A percentile compares a stretch with the other conserved stretches of the same genome.
phyloP scores from a whole-genome alignment of 1,284 basidiomycete genomes.

The Rhodotorula sp. region DNA sequence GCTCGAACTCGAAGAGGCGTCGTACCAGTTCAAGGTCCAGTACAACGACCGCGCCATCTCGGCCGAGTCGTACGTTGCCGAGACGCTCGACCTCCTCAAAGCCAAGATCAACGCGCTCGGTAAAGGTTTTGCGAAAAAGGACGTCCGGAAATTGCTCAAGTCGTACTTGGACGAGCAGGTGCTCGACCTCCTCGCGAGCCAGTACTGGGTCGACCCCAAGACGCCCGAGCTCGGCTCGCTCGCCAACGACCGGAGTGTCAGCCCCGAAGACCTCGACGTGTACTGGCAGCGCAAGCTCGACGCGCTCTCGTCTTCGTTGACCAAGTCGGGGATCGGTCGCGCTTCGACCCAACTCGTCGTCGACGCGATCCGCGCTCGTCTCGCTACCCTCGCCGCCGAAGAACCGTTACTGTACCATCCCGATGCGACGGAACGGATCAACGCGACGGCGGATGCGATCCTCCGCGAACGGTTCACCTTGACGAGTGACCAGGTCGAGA shows the following conservation, averaged over 20 bases:
- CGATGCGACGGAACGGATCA: constrained; percentile 78
- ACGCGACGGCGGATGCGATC: constrained; percentile 88
- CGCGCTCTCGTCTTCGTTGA: constrained; percentile 83
- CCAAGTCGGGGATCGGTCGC: constrained; percentile 94
- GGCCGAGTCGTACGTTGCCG: constrained; percentile 95
- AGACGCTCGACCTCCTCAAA: constrained; percentile 92
- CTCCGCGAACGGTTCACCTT: constrained; percentile 86
- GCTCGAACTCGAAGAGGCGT: constrained; percentile 91
- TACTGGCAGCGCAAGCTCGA: constrained; percentile 97
- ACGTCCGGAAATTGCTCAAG: constrained; percentile 85
- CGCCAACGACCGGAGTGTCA: constrained; percentile 64
- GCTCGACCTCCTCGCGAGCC: constrained; percentile 93
- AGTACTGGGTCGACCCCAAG: constrained; percentile 94
- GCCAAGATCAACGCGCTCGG: constrained; percentile 84
- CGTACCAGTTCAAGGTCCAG: constrained; percentile 99
- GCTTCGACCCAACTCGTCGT: constrained; percentile 93
- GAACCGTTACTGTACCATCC: constrained; percentile 94
- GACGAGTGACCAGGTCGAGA: constrained; percentile 97
- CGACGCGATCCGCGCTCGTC: constrained; percentile 82
- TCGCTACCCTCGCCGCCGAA: constrained; percentile 78
- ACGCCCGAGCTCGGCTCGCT: constrained; percentile 71
- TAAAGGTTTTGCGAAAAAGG: constrained; percentile 80
- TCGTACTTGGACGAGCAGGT: constrained; percentile 91
- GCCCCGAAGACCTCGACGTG: constrained; percentile 70
- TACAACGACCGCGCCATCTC: constrained; percentile 96